These are phyloP conservation scores for Xylaria intraflava DNA, from an alignment of 495 filamentous ascomycete genomes.

Conservation along the genomic window DNA sequence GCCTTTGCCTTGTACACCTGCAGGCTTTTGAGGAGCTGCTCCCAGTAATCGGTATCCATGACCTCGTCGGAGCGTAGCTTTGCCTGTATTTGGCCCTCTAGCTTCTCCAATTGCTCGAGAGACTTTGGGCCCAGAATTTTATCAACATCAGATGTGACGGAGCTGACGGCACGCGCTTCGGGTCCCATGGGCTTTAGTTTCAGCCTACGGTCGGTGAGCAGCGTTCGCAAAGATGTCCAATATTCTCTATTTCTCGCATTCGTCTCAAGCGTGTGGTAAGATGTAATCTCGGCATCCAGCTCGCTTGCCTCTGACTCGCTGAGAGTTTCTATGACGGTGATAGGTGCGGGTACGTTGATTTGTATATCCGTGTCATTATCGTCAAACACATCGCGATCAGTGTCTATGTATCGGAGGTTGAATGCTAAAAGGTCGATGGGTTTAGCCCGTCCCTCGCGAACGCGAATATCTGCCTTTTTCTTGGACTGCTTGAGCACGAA, in stretches of 20 bases:
- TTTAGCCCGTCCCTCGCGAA: conserved; percentile 87
- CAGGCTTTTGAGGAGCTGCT: conserved; percentile 78
- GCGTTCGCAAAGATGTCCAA: conserved; percentile 85
- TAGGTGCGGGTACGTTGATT: conserved; percentile 73
- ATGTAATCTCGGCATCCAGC: conserved; percentile 79
- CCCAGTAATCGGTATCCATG: conserved; percentile 97
- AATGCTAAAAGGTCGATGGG: conserved; percentile 96
- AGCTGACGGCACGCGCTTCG: conserved; percentile 67
- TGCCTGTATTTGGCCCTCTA: conserved; percentile 75
- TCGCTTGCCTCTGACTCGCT: conserved; percentile 64
- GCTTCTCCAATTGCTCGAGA: conserved; percentile 72
- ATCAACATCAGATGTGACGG: conserved; percentile 84
- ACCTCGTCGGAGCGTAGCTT: conserved; percentile 86
- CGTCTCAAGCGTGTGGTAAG: conserved; percentile 73
- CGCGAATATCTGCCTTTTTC: conserved; percentile 94
- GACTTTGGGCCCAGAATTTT: conserved; percentile 77
- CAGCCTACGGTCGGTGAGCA: conserved; percentile 72
- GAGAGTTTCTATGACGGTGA: conserved; percentile 72
- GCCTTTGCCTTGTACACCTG: conserved; percentile 88
- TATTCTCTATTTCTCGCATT: conserved; percentile 74
- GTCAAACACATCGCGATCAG: conserved; percentile 69
- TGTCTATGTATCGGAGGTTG: conserved; percentile 79
- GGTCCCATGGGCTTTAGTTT: conserved; percentile 52
- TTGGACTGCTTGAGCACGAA: conserved; percentile 97
- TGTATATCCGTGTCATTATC: conserved; percentile 70